A percentile compares a stretch with the other conserved stretches of the same genome.
Conservation (phyloP, 2,329 filamentous ascomycete species). For the Cladobotryum protrusum region DNA sequence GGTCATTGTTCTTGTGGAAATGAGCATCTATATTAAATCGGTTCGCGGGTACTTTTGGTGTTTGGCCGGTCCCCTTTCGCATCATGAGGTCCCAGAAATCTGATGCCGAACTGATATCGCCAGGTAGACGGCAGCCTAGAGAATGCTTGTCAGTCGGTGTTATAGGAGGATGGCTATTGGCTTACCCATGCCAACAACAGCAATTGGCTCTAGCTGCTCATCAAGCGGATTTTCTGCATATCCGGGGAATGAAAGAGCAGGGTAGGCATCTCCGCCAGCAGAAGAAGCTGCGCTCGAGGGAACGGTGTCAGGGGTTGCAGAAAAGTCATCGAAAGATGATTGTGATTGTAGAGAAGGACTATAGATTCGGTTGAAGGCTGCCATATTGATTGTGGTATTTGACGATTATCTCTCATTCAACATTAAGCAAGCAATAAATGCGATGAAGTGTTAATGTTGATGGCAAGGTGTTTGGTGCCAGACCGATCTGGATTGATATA, state of each 20-base stretch:
- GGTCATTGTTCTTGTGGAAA: constrained; percentile 29
- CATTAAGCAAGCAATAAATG: too few species aligned
- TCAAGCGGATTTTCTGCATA: constrained; percentile 13
- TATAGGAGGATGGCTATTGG: neutral
- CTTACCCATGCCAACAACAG: constrained; percentile 15
- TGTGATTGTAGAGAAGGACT: constrained; percentile 1
- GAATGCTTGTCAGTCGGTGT: neutral
- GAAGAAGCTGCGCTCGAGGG: constrained; percentile 1
- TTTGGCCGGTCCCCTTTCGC: constrained; percentile 2
- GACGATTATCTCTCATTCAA: too few species aligned
- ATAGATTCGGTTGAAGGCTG: neutral
- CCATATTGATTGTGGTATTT: neutral
- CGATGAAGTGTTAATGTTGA: neutral
- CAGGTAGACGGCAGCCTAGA: constrained; percentile 15
- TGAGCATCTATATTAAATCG: constrained; percentile 21
- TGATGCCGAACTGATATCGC: constrained; percentile 10
- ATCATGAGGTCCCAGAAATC: constrained; percentile 15
- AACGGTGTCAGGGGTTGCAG: neutral
- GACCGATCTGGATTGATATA: constrained; percentile 1
- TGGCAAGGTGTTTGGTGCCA: constrained; percentile 3
- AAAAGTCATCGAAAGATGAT: constrained; percentile 4
- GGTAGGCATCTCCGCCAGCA: constrained; percentile 4
- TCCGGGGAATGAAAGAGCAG: constrained; percentile 11
- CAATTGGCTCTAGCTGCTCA: constrained; percentile 15
- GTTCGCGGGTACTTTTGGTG: constrained; percentile 13